Conservation (phyloP, 768 basidiomycete species). For the Hericium erinaceus region DNA sequence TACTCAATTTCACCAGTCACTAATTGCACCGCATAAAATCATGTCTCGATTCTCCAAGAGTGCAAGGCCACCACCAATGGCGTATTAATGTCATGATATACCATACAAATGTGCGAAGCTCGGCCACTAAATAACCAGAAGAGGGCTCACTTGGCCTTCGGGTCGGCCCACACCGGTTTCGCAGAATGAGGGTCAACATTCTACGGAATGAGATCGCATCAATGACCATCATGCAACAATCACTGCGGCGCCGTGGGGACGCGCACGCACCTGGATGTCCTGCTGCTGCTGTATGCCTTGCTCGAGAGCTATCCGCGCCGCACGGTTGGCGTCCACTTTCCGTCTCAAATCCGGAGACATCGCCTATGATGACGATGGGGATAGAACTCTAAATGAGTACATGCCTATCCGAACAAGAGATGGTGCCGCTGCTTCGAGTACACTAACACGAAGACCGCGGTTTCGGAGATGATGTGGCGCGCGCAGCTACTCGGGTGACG, state of each 20-base stretch:
- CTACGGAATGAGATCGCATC: conserved; percentile 10
- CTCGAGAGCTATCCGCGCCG: conserved; percentile 24
- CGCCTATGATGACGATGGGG: conserved; percentile 13
- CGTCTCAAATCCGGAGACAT: conserved; percentile 28
- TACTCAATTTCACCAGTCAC: too few relatives aligned
- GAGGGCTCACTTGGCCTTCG: neutral
- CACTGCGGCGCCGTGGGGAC: neutral
- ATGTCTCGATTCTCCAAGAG: too few relatives aligned
- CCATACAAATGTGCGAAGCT: too few relatives aligned
- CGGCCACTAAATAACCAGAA: neutral
- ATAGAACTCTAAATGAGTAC: neutral
- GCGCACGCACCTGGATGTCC: conserved; percentile 19
- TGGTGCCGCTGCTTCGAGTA: neutral
- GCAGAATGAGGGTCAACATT: conserved; percentile 25
- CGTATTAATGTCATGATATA: too few relatives aligned
- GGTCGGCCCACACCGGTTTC: conserved; percentile 29
- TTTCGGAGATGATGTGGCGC: too few relatives aligned
- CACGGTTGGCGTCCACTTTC: conserved; percentile 29
- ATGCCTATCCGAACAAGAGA: neutral
- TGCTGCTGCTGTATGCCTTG: conserved; percentile 21
- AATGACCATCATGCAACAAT: neutral
- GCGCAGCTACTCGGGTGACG: neutral
- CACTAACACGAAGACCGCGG: neutral
- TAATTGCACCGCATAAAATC: too few relatives aligned
- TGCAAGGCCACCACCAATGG: too few relatives aligned